These are phyloP conservation scores for Miscanthus lutarioriparius DNA, from an alignment of 176 grass and related monocot genomes.

Conservation along the genomic window DNA sequence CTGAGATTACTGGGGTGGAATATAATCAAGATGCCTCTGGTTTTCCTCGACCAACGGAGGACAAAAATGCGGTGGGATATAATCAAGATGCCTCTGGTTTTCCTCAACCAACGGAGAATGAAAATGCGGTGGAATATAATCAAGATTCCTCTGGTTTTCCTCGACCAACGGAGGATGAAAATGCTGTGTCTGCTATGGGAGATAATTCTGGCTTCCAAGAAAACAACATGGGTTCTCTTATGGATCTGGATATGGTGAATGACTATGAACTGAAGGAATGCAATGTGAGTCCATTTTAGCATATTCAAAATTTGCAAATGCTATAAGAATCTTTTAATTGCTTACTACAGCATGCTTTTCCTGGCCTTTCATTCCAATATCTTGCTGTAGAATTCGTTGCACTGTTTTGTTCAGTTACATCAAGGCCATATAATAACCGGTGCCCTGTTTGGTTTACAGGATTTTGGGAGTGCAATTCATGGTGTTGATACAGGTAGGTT, in stretches of 20 bases:
- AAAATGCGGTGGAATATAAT: neutral
- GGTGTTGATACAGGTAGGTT: slow-evolving; percentile 78
- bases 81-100: slow-evolving; percentile 10
- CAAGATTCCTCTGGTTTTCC: neutral
- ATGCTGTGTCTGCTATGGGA: slow-evolving; percentile 65
- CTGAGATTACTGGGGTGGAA: slow-evolving; percentile 44
- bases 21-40: slow-evolving; percentile 35
- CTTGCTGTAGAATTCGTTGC: slow-evolving; percentile 9
- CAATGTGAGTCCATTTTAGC: slow-evolving; percentile 65
- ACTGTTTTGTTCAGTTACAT: slow-evolving; percentile 9
- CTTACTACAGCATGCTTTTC: slow-evolving; percentile 3
- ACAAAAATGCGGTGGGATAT: too few relatives aligned
- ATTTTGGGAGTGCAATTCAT: slow-evolving; percentile 86
- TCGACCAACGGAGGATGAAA: slow-evolving; percentile 38
- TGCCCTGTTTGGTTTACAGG: slow-evolving; percentile 54
- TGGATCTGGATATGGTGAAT: slow-evolving; percentile 54
- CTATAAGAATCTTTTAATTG: slow-evolving; percentile 26
- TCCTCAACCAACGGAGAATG: slow-evolving; percentile 18
- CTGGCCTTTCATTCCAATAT: neutral
- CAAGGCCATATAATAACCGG: slow-evolving; percentile 22
- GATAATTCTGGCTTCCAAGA: slow-evolving; percentile 87
- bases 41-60: slow-evolving; percentile 32
- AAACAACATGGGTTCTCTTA: slow-evolving; percentile 52
- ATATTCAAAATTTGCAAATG: neutral
- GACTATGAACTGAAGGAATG: slow-evolving; percentile 62